Evolutionary conservation across 257 asterid genomes (phyloP).

Genomic region (Solanum infundibuliforme): DNA sequence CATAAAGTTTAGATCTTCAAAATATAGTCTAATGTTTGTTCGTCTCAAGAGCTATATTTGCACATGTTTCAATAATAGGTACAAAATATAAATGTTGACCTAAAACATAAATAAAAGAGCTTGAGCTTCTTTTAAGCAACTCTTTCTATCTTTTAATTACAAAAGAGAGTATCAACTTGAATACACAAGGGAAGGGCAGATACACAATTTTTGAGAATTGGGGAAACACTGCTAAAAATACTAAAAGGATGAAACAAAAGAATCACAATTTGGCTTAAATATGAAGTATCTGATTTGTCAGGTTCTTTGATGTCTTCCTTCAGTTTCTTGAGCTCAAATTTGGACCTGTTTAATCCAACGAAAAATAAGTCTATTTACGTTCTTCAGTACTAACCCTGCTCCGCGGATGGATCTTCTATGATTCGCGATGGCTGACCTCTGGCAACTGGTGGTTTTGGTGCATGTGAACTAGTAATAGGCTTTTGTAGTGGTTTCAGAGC

Average conservation of each 20-base stretch:
- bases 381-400: constrained; percentile 17
- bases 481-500: constrained; percentile 79
- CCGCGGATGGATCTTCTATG: constrained; percentile 13
- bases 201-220: constrained; percentile 33
- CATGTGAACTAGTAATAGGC: constrained; percentile 49
- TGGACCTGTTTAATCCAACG: neutral
- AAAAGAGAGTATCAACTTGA: constrained; percentile 20
- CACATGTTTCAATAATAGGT: neutral
- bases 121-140: neutral
- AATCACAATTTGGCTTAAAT: constrained; percentile 11
- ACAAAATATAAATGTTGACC: neutral
- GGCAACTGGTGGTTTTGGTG: constrained; percentile 17
- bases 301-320: constrained; percentile 8
- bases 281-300: constrained; percentile 3
- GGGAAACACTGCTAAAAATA: constrained; percentile 30
- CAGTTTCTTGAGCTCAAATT: neutral
- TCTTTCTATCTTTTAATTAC: constrained; percentile 15
- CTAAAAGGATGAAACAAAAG: neutral
- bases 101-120: neutral
- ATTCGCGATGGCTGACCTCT: constrained; percentile 27
- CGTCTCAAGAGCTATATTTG: neutral
- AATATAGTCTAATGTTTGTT: neutral
- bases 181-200: constrained; percentile 37
- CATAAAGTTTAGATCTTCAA: neutral
- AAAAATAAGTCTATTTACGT: constrained; percentile 1